Base-by-base conservation (phyloP, 2,329 filamentous ascomycete genomes). In the Ascochyta pisi region DNA sequence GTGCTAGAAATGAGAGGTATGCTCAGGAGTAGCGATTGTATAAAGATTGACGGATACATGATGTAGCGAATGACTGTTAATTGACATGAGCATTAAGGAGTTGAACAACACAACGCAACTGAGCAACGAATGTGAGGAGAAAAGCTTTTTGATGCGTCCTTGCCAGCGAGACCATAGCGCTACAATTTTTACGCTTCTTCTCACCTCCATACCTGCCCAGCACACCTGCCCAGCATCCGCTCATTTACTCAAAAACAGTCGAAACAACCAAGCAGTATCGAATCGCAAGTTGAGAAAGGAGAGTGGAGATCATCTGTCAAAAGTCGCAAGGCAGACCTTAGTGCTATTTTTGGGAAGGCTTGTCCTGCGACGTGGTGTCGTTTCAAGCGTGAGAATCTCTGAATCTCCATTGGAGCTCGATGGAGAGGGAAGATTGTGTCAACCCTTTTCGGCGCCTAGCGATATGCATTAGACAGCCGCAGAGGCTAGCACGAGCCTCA, bases 21-120 rank as follows among this genome's bases (percentile, higher is more conserved):
- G 33, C 59, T 48, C 4, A 69, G 45, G 15, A 68, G 37, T 10
- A 63, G 23, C 22, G 54, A 57, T 19, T 50, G 55, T 23, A 65
- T 13, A 3, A 65, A 50, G 22, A 33, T 33, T n/a, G 55, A 57
- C 23, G 53, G 34, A 41, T 65, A 45, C 68, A 73, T 72, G 43
- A 29, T 53, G 31, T 19, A 22, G 22, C 22, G 34, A 51, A 27
- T 16, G 24, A 43, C 19, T 22, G 15, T 12, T 19, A 31, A 42
- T 35, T 40, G 24, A 39, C 9, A 37, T 29, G 22, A 19, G 24
- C 42, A 41, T 26, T 49, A 50, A 3, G 12, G 23, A 43, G 41
- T n/a, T 12, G 31, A 12, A 29, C 6, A 27, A 16, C 29, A 34
- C 27, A 26, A 33, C 10, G 31, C 38, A n/a, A 44, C 34, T 26